Percentiles rank a stretch among this genome's conserved stretches.
These are phyloP conservation scores for Wallacemonas collosoma DNA, from an alignment of 208 protist genomes.

Conservation along the genomic window DNA sequence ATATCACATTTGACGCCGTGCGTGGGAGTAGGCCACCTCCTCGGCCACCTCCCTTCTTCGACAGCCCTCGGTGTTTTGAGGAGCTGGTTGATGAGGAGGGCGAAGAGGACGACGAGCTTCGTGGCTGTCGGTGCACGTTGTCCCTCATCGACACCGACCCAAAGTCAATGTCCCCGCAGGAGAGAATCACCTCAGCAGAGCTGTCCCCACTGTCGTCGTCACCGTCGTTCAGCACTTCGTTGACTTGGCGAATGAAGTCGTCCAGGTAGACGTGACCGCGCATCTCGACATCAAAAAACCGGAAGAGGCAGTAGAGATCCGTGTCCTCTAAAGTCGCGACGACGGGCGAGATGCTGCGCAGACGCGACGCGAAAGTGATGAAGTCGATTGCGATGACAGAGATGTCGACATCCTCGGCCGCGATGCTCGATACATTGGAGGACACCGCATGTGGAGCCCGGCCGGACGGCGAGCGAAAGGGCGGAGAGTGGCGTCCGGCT, in stretches of 20 bases:
- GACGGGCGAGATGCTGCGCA: constrained; percentile 56
- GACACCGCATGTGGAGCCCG: not conserved
- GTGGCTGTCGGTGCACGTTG: not conserved
- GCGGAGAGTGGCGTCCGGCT: not conserved
- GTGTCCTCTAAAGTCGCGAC: constrained; percentile 70
- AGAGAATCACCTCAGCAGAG: constrained; percentile 38
- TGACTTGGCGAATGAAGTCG: constrained; percentile 52
- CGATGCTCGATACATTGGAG: not conserved
- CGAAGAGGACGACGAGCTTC: constrained; percentile 6
- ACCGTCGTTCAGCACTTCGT: constrained; percentile 34
- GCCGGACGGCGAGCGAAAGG: not conserved
- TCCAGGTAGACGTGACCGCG: constrained; percentile 70
- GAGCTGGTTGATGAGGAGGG: not conserved
- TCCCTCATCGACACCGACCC: not conserved
- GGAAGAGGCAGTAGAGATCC: constrained; percentile 76
- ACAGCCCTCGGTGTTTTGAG: not conserved
- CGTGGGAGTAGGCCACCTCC: constrained; percentile 8
- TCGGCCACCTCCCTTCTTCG: not conserved
- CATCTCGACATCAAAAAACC: constrained; percentile 63
- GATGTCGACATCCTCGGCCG: constrained; percentile 6
- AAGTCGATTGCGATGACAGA: constrained; percentile 49
- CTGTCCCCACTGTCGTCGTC: constrained; percentile 27
- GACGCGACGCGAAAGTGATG: constrained; percentile 60
- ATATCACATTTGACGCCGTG: constrained; percentile 2
- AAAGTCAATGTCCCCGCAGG: constrained; percentile 54